Evolutionary conservation across 2,329 filamentous ascomycete genomes (phyloP), one percentile per base, ranked within the genome.

Genomic region (Pleoardoris graminearum): DNA sequence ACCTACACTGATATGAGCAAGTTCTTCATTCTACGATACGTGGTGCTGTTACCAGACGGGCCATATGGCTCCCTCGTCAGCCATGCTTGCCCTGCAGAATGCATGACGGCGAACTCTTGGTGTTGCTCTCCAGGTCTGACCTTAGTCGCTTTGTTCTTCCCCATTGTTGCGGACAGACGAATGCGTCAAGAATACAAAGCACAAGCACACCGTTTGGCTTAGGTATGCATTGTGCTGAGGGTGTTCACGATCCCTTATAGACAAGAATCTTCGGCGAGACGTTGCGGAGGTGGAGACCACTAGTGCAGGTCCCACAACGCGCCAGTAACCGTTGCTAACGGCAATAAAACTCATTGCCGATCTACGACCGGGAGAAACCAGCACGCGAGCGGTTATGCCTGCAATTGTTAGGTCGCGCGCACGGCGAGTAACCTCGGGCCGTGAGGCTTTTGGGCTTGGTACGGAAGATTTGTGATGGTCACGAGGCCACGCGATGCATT

Each of bases 61-160:
- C 68, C 69, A 54, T 72, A 72, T 16, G 68, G 61, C 43, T 69
- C 68, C 7, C 68, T 46, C 12, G 53, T 58, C 19, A 57, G 46
- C 35, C 54, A 43, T 23, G 57, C 58, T 29, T 54, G 49, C 25
- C 52, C 53, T n/a, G 27, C 54, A 46, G 58, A 45, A 39, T 58
- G 53, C 42, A 59, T 47, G 4, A 38, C 50, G 27, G 52, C 58
- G 11, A 60, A 49, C 45, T 70, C 65, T 35, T 59, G 63, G 49
- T 70, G 61, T 45, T 48, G 46, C 33, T 56, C 48, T 22, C 50
- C 41, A 27, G 62, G 60, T 17, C 56, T 55, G 36, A 58, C 55
- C 21, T 67, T 54, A 53, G 63, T 59, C 7, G 45, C 54, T 23
- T 63, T 59, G 44, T 35, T 35, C 47, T 58, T 62, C n/a, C 57